Evolutionary conservation across 306 rosid species (phyloP), one percentile per base, ranked within the genome.

Genomic region (Cucurbita pepo): DNA sequence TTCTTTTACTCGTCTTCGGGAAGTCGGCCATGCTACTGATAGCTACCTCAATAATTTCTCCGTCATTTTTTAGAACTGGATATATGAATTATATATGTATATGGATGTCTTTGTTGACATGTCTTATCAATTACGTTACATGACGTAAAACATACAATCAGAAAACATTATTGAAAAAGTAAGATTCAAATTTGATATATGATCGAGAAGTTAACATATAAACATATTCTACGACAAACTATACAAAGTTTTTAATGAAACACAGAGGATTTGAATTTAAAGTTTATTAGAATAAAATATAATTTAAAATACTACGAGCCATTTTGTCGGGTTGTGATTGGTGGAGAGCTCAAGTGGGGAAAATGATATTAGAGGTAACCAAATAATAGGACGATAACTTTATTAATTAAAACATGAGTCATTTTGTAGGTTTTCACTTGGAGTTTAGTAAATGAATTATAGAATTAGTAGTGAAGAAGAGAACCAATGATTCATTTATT

Each of bases 381-480:
- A 65, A 44, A 43, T 65, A 65, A 41, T 65, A 44, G 5, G 54
- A 44, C 44, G 54, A 65, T 65, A 65, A 65, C 55, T 65, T 65
- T 65, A 65, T 43, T 44, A 43, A 65, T 63, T 63, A 64, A 19
- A 44, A 65, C 11, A 44, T 65, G 2, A 44, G 14, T 5, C 66
- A 56, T 82, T 67, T 69, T 69, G 74, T 69, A 48, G 59, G 74
- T 34, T 69, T 69, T 69, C 74, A 30, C 59, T 69, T 69, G 74
- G 74, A 69, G 57, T 18, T 4, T 50, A 30, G 10, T 69, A 16
- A 40, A 48, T 22, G 48, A 48, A 8, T 65, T 44, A 69, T 48
- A 34, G 74, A 69, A 51, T 48, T 51, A 78, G 71, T 69, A 79
- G 71, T 81, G 79, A 83, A 77, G 77, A 71, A 77, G 55, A 72